A percentile compares a stretch with the other conserved stretches of the same genome.
Evolutionary conservation across 352 stramenopile genomes (phyloP).

Genomic region (Phytophthora ramorum): DNA sequence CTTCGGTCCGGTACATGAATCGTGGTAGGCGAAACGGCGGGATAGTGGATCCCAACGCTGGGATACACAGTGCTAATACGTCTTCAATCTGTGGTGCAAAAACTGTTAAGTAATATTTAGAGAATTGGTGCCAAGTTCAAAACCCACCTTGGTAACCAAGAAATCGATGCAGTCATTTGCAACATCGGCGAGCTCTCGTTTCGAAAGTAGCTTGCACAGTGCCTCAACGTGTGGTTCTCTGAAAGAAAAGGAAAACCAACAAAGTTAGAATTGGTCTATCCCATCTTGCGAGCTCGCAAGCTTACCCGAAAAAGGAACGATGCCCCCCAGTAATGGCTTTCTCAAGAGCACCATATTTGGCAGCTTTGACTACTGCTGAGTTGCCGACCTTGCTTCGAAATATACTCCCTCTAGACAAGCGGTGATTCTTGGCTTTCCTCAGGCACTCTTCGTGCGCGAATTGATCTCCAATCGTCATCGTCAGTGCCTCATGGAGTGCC

Average conservation of each 20-base stretch:
- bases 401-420: slow-evolving; percentile 15
- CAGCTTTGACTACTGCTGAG: slow-evolving; percentile 11
- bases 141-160: slow-evolving; percentile 43
- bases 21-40: slow-evolving; percentile 77
- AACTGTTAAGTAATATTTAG: not conserved
- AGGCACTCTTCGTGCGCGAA: slow-evolving; percentile 34
- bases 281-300: not conserved
- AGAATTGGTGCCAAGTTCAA: not conserved
- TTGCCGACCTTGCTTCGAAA: slow-evolving; percentile 20
- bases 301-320: slow-evolving; percentile 34
- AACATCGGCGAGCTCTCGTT: slow-evolving; percentile 39
- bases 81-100: slow-evolving; percentile 57
- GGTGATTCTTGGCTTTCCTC: slow-evolving; percentile 29
- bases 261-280: not conserved
- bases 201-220: slow-evolving; percentile 38
- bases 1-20: slow-evolving; percentile 71
- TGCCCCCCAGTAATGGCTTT: slow-evolving; percentile 24
- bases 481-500: slow-evolving; percentile 32
- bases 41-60: slow-evolving; percentile 74
- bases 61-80: slow-evolving; percentile 71
- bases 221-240: slow-evolving; percentile 35
- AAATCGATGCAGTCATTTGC: slow-evolving; percentile 44
- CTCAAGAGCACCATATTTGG: slow-evolving; percentile 21
- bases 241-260: slow-evolving; percentile 1
- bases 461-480: slow-evolving; percentile 27